Evolutionary conservation across 176 grass and related monocot genomes (phyloP), one percentile per base, ranked within the genome.

Genomic region (Triticum aestivum): DNA sequence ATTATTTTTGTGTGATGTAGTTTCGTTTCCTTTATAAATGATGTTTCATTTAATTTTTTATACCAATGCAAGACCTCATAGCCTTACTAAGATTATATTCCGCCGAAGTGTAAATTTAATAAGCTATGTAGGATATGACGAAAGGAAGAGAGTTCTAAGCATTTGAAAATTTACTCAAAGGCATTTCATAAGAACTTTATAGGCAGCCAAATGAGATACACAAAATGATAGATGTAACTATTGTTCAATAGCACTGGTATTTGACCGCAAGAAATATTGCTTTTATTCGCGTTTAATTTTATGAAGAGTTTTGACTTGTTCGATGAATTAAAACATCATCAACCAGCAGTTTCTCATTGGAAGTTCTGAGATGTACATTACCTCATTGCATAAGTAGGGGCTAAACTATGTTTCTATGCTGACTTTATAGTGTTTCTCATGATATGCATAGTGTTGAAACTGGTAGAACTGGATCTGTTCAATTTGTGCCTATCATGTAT

Each of bases 301-400:
- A 66, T 24, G 18, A 68, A 54, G 64, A 42, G 26, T 35, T 69
- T 69, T 13, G 24, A 56, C 12, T 56, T 23, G 30, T 47, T 58
- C 18, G 13, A 20, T 69, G 45, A 34, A 82, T 54, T 56, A 82
- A 33, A 34, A 26, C 30, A 51, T 54, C 30, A 65, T 65, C 54
- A 44, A 27, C 59, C 35, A 80, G 8, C 37, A 18, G 37, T 80
- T 80, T 80, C 37, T 64, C 14, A 59, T 13, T 82, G 66, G 68
- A 82, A 70, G 80, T 56, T 81, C 63, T 81, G 37, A 65, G 61
- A 80, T 65, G 78, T 83, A 45, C 61, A 62, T 73, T 35, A 38
- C 65, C 27, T 64, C 23, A 13, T 51, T 75, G 72, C 72, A 30
- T 51, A 75, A 24, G 13, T 51, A 75, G 61, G 35, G 6, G 78